Evolutionary conservation across 441 rosid species (phyloP).

Genomic region (Gossypium trilobum): DNA sequence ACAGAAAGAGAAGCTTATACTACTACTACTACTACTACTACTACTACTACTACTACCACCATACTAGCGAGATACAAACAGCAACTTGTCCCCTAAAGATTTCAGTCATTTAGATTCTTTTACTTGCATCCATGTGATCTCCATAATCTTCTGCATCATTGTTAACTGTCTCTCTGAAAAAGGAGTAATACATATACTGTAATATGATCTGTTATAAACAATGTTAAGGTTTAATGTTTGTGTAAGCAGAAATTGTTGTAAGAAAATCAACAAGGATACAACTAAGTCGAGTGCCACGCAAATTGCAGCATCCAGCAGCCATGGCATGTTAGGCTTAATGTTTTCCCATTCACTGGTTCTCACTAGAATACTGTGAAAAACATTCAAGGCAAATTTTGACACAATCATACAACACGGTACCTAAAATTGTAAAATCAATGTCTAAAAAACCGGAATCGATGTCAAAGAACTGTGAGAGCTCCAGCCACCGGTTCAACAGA

Average conservation of each 20-base stretch:
- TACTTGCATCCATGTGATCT: conserved; percentile 34
- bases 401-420: too few relatives aligned
- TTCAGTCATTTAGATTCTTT: conserved; percentile 12
- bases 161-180: conserved; percentile 19
- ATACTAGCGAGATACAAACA: neutral
- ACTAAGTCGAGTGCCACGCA: conserved; percentile 76
- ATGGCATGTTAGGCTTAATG: conserved; percentile 67
- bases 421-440: neutral
- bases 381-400: neutral
- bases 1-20: neutral
- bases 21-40: neutral
- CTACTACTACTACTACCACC: too few relatives aligned
- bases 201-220: conserved; percentile 45
- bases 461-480: neutral
- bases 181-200: conserved; percentile 73
- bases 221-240: conserved; percentile 32
- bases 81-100: neutral
- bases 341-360: conserved; percentile 73
- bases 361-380: conserved; percentile 55
- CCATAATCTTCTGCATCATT: conserved; percentile 19
- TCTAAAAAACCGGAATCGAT: neutral
- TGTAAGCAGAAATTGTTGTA: neutral
- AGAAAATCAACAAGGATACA: conserved; percentile 49
- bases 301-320: conserved; percentile 80
- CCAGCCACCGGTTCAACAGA: neutral